Conservation (phyloP, 2,329 filamentous ascomycete species). For the Akanthomyces dipterigenus region DNA sequence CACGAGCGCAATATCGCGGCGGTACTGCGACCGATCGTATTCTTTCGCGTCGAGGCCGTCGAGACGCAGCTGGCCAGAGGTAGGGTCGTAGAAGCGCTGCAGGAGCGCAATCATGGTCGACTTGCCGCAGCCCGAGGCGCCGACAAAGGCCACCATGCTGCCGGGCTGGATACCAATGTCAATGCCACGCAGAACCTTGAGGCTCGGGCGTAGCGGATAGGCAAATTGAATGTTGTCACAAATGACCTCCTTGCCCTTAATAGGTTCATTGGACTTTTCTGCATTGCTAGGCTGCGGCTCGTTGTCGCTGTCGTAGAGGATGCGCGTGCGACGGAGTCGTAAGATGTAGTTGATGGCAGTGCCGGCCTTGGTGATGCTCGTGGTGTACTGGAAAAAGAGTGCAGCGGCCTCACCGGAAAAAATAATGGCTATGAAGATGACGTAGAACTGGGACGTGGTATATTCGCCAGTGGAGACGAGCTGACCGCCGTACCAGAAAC, state of each 20-base stretch:
- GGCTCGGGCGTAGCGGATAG: slow-evolving; percentile 40
- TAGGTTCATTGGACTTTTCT: slow-evolving; percentile 6
- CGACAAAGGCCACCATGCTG: slow-evolving; percentile 48
- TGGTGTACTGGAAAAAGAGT: slow-evolving; percentile 39
- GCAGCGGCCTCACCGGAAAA: slow-evolving; percentile 38
- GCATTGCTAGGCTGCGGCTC: slow-evolving; percentile 11
- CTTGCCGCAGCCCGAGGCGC: slow-evolving; percentile 53
- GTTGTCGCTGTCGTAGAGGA: slow-evolving; percentile 24
- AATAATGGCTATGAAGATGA: slow-evolving; percentile 43
- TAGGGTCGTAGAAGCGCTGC: slow-evolving; percentile 37
- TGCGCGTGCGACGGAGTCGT: slow-evolving; percentile 27
- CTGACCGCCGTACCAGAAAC: slow-evolving; percentile 34
- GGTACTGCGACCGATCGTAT: slow-evolving; percentile 25
- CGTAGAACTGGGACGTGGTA: slow-evolving; percentile 39
- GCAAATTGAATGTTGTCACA: slow-evolving; percentile 49
- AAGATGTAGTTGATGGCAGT: slow-evolving; percentile 44
- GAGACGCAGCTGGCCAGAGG: slow-evolving; percentile 22
- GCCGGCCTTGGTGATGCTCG: slow-evolving; percentile 44
- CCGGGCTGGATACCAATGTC: slow-evolving; percentile 36
- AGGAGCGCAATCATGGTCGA: slow-evolving; percentile 51
- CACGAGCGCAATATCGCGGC: slow-evolving; percentile 31
- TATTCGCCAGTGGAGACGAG: slow-evolving; percentile 41
- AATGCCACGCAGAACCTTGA: slow-evolving; percentile 32
- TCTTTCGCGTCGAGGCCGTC: slow-evolving; percentile 25
- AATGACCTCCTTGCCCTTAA: slow-evolving; percentile 31